Evolutionary conservation across 257 asterid species (phyloP).

Genomic region (Leptodermis oblonga): DNA sequence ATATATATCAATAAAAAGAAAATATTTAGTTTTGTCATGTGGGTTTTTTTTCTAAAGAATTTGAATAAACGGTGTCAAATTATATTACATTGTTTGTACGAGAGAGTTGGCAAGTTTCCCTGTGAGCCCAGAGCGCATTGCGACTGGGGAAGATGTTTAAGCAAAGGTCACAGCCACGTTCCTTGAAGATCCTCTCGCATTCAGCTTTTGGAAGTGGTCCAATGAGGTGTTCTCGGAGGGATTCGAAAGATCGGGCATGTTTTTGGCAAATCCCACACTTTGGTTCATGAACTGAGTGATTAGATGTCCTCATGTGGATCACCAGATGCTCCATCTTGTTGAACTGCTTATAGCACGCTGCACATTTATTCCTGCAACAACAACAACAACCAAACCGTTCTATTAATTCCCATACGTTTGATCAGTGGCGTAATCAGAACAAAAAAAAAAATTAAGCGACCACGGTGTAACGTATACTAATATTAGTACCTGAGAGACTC

Average conservation of each 20-base stretch:
- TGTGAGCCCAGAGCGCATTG: constrained; percentile 44
- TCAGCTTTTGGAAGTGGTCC: constrained; percentile 87
- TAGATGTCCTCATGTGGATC: constrained; percentile 81
- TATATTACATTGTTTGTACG: constrained; percentile 56
- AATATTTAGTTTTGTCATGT: too few relatives aligned
- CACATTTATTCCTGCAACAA: constrained; percentile 74
- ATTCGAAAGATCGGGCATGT: constrained; percentile 87
- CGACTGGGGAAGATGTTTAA: constrained; percentile 48
- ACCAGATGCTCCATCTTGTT: constrained; percentile 87
- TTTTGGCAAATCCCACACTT: constrained; percentile 69
- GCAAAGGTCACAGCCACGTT: constrained; percentile 75
- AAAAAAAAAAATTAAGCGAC: background rate
- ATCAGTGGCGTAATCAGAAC: too few relatives aligned
- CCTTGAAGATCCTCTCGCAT: constrained; percentile 88
- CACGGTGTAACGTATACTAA: too few relatives aligned
- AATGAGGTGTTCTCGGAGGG: constrained; percentile 87
- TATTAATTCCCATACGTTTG: too few relatives aligned
- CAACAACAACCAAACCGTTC: too few relatives aligned
- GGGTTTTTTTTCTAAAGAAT: too few relatives aligned
- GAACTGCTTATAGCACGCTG: constrained; percentile 85
- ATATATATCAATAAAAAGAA: too few relatives aligned
- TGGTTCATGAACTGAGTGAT: constrained; percentile 86
- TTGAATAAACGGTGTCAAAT: too few relatives aligned
- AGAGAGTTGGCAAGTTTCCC: constrained; percentile 59
- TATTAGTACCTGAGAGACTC: constrained; percentile 45